phyloP scores from a whole-genome alignment of 805 yeast species.

The Phaffomyces thermotolerans region DNA sequence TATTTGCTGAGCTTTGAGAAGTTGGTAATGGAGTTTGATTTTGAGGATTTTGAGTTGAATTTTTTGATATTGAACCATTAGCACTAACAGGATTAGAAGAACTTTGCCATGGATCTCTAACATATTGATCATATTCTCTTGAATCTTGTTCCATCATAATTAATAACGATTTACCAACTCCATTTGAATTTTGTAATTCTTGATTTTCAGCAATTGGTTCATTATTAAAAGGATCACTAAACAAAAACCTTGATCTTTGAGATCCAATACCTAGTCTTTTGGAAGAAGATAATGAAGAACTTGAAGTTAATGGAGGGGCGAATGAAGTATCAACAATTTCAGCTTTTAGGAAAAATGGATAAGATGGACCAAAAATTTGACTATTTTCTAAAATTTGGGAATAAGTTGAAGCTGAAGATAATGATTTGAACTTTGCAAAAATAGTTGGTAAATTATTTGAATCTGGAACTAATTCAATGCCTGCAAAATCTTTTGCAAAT shows the following conservation, averaged over 20 bases:
- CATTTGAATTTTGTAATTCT: constrained; percentile 23
- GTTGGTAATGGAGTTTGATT: constrained; percentile 5
- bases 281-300: constrained; percentile 25
- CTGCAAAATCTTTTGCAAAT: constrained; percentile 54
- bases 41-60: constrained; percentile 10
- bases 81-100: constrained; percentile 2
- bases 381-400: constrained; percentile 34
- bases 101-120: constrained; percentile 37
- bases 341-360: constrained; percentile 31
- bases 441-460: constrained; percentile 29
- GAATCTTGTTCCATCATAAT: constrained; percentile 32
- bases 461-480: constrained; percentile 39
- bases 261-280: constrained; percentile 50
- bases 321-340: constrained; percentile 32
- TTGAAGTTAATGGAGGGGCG: constrained; percentile 13
- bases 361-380: constrained; percentile 43
- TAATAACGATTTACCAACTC: constrained; percentile 34
- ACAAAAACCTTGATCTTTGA: constrained; percentile 62
- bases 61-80: constrained; percentile 4
- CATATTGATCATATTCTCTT: constrained; percentile 35
- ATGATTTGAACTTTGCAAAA: constrained; percentile 38
- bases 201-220: constrained; percentile 21
- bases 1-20: constrained; percentile 11
- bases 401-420: constrained; percentile 37
- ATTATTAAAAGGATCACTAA: constrained; percentile 54